Evolutionary conservation across 306 rosid species (phyloP).

Genomic region (Acacia crassicarpa): DNA sequence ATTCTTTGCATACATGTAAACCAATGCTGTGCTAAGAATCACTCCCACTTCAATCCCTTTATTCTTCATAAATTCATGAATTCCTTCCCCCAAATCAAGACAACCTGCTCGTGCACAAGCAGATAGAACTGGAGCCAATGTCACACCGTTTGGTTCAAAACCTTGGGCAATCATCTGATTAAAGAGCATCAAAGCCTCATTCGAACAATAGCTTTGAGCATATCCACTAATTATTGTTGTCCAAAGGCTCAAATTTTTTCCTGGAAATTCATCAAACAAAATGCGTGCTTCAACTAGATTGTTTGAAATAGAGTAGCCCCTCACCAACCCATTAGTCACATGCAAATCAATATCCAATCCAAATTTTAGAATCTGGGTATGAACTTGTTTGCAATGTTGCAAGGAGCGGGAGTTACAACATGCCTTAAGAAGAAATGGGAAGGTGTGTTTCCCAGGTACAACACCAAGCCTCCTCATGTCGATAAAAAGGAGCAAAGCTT

Average conservation of each 20-base stretch:
- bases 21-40: slow-evolving; percentile 49
- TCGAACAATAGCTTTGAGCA: slow-evolving; percentile 42
- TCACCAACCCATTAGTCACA: slow-evolving; percentile 41
- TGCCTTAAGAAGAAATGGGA: slow-evolving; percentile 50
- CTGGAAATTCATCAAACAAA: slow-evolving; percentile 38
- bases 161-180: slow-evolving; percentile 39
- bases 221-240: slow-evolving; percentile 46
- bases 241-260: slow-evolving; percentile 40
- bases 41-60: slow-evolving; percentile 44
- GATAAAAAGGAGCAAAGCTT: slow-evolving; percentile 30
- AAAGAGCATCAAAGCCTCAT: slow-evolving; percentile 48
- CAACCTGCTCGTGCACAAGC: slow-evolving; percentile 50
- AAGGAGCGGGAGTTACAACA: slow-evolving; percentile 28
- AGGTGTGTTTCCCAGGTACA: slow-evolving; percentile 49
- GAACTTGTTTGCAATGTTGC: slow-evolving; percentile 38
- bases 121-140: slow-evolving; percentile 47
- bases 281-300: slow-evolving; percentile 31
- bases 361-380: slow-evolving; percentile 43
- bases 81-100: slow-evolving; percentile 42
- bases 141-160: slow-evolving; percentile 43
- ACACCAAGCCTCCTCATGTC: slow-evolving; percentile 42
- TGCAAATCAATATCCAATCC: slow-evolving; percentile 38
- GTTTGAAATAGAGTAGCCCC: slow-evolving; percentile 37
- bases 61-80: slow-evolving; percentile 38
- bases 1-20: slow-evolving; percentile 50